Percentiles rank a stretch among this genome's conserved stretches.
Conservation (phyloP, 2,329 filamentous ascomycete genomes). For the Beauveria scarabaeidicola region DNA sequence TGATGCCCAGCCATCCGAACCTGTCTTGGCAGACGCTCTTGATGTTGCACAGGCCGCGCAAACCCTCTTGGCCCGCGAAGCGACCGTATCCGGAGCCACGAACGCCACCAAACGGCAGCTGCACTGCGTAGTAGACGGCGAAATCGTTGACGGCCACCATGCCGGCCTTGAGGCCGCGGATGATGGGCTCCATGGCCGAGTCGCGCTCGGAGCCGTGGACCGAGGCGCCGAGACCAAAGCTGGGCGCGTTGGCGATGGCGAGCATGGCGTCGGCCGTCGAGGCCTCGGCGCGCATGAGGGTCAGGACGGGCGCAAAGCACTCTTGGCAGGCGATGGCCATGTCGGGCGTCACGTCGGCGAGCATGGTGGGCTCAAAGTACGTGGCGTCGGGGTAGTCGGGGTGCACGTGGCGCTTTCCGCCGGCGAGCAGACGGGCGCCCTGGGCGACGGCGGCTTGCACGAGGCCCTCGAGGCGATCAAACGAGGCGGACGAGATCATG, state of each 20-base stretch:
- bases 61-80: conserved; percentile 84
- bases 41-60: conserved; percentile 74
- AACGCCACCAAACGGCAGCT: conserved; percentile 89
- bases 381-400: conserved; percentile 69
- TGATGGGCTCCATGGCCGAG: conserved; percentile 53
- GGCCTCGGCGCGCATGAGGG: conserved; percentile 67
- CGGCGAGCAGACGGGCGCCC: conserved; percentile 74
- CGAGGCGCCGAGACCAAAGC: conserved; percentile 79
- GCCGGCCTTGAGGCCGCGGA: conserved; percentile 64
- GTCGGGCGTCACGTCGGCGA: conserved; percentile 75
- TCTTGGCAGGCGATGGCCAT: conserved; percentile 89
- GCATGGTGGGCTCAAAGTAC: conserved; percentile 86
- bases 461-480: conserved; percentile 66
- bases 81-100: conserved; percentile 84
- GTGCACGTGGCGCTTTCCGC: conserved; percentile 65
- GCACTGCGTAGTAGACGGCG: conserved; percentile 83
- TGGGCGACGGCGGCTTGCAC: conserved; percentile 67
- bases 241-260: conserved; percentile 69
- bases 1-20: conserved; percentile 48
- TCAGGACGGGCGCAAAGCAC: conserved; percentile 86
- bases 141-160: conserved; percentile 98
- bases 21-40: conserved; percentile 82
- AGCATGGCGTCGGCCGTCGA: conserved; percentile 57
- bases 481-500: conserved; percentile 73
- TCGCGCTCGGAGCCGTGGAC: conserved; percentile 68